Conservation (phyloP, 306 rosid genomes). For the Prunus persica region DNA sequence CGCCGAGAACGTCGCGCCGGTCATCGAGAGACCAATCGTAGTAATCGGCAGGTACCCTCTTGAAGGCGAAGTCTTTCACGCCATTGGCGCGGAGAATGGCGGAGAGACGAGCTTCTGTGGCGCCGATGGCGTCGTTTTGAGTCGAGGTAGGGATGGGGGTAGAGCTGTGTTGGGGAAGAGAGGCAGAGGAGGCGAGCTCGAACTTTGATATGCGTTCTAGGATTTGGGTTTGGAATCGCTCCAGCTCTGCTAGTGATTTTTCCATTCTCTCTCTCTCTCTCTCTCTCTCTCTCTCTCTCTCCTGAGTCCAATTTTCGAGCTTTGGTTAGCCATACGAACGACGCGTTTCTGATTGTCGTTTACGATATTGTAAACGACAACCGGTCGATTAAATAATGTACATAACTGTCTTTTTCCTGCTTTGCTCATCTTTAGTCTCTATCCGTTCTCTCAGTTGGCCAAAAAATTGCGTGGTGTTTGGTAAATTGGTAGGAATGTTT, state of each 20-base stretch:
- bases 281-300: not conserved
- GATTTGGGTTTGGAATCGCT: conserved; percentile 43
- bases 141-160: not conserved
- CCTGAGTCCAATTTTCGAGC: not conserved
- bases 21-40: conserved; percentile 82
- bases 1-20: conserved; percentile 63
- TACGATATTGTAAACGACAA: not conserved
- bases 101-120: conserved; percentile 67
- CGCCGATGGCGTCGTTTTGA: conserved; percentile 14
- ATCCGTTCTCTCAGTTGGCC: no score
- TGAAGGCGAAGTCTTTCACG: conserved; percentile 67
- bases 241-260: conserved; percentile 39
- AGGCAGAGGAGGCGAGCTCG: conserved; percentile 25
- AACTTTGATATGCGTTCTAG: conserved; percentile 51
- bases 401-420: no score
- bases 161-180: conserved; percentile 21
- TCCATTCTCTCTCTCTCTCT: conserved; percentile 30
- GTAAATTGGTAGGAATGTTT: no score
- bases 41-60: conserved; percentile 64
- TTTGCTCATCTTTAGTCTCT: no score
- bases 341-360: not conserved
- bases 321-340: not conserved
- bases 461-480: no score
- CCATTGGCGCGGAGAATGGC: conserved; percentile 49
- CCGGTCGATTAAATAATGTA: not conserved